Conservation (phyloP, 2,329 filamentous ascomycete genomes). For the Neocatenulostroma microsporum region DNA sequence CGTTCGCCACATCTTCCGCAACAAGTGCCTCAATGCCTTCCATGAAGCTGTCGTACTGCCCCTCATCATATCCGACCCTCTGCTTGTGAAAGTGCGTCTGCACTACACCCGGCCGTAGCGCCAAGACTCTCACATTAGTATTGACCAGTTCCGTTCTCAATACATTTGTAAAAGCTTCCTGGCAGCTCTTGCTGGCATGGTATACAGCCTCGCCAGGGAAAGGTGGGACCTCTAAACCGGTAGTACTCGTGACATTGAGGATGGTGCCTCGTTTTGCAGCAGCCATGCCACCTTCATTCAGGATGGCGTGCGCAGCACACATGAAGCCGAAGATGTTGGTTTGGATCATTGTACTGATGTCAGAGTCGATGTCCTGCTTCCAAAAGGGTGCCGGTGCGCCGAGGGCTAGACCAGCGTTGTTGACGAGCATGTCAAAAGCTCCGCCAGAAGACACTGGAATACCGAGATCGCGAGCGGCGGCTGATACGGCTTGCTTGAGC, state of each 20-base stretch:
- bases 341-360: constrained; percentile 40
- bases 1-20: constrained; percentile 38
- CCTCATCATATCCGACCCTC: constrained; percentile 38
- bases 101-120: constrained; percentile 42
- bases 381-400: constrained; percentile 39
- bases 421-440: constrained; percentile 40
- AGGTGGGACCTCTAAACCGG: constrained; percentile 41
- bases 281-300: constrained; percentile 38
- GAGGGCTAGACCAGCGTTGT: constrained; percentile 43
- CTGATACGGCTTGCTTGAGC: too few species aligned
- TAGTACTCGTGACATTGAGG: constrained; percentile 43
- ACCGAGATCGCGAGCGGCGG: constrained; percentile 26
- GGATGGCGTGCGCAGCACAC: constrained; percentile 38
- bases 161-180: constrained; percentile 45
- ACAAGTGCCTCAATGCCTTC: constrained; percentile 40
- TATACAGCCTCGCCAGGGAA: constrained; percentile 46
- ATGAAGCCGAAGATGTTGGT: constrained; percentile 46
- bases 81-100: constrained; percentile 43
- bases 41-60: constrained; percentile 39
- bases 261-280: constrained; percentile 36
- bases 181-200: constrained; percentile 41
- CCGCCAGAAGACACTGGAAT: constrained; percentile 11
- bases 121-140: constrained; percentile 43
- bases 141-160: constrained; percentile 42
- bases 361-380: constrained; percentile 32